These are phyloP conservation scores for Fusarium austroafricanum DNA, from an alignment of 2,329 filamentous ascomycete genomes.

Conservation along the genomic window DNA sequence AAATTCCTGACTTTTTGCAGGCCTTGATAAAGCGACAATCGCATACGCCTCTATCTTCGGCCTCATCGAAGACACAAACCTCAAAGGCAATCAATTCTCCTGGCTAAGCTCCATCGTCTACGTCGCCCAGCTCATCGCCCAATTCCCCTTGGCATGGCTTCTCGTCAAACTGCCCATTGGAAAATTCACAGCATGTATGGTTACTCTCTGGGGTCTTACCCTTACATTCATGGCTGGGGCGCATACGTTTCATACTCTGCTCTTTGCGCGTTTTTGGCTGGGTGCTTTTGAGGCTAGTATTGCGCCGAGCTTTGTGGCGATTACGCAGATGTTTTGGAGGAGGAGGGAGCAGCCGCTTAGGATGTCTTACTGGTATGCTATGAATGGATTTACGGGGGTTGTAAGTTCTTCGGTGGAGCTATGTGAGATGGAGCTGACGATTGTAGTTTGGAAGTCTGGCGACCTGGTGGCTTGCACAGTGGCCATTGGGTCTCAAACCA, in stretches of 20 bases:
- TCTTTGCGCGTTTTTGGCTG: constrained; percentile 59
- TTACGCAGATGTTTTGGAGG: constrained; percentile 53
- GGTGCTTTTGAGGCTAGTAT: constrained; percentile 62
- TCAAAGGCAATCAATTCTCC: constrained; percentile 66
- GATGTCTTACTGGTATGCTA: constrained; percentile 39
- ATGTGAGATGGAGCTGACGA: fast-evolving
- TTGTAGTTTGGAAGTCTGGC: constrained; percentile 34
- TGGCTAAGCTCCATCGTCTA: constrained; percentile 67
- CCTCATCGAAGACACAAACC: constrained; percentile 63
- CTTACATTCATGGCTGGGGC: constrained; percentile 64
- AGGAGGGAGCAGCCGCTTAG: constrained; percentile 49
- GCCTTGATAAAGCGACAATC: constrained; percentile 54
- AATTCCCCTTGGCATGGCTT: constrained; percentile 66
- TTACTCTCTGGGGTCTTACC: constrained; percentile 65
- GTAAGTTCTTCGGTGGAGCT: not conserved
- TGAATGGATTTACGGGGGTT: constrained; percentile 34
- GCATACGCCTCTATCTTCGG: constrained; percentile 74
- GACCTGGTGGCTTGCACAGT: constrained; percentile 35
- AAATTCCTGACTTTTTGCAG: too few species aligned
- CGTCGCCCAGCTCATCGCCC: constrained; percentile 53
- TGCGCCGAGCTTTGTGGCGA: constrained; percentile 48
- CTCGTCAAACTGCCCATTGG: constrained; percentile 66
- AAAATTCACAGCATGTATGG: constrained; percentile 63
- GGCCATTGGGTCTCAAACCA: constrained; percentile 27
- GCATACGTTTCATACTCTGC: constrained; percentile 58